phyloP scores from a whole-genome alignment of 1,284 basidiomycete species.

The Exsudoporus floridanus region DNA sequence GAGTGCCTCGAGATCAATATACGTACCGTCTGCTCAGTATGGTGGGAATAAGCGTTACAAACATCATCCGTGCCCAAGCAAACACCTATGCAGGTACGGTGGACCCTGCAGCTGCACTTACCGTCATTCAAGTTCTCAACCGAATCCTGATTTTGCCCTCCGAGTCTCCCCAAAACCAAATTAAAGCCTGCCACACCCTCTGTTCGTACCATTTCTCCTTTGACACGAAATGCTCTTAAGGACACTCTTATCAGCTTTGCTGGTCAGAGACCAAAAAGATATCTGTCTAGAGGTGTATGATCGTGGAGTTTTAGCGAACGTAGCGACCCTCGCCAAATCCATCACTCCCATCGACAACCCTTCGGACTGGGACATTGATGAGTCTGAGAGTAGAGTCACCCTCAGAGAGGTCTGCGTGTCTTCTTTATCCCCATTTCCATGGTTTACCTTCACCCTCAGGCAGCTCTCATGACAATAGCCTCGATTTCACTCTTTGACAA shows the following conservation, averaged over 20 bases:
- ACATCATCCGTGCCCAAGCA: conserved; percentile 51
- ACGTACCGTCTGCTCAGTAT: background rate
- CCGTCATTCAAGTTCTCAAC: conserved; percentile 63
- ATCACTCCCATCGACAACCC: conserved; percentile 49
- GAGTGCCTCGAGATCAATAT: conserved; percentile 12
- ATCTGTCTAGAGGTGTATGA: conserved; percentile 66
- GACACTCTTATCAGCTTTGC: conserved; percentile 49
- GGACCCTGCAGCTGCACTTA: conserved; percentile 49
- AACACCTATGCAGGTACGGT: conserved; percentile 29
- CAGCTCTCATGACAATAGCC: conserved; percentile 67
- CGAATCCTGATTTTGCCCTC: conserved; percentile 48
- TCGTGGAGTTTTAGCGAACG: conserved; percentile 54
- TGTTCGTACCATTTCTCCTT: conserved; percentile 43
- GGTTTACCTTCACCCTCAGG: conserved; percentile 42
- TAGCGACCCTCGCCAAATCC: conserved; percentile 48
- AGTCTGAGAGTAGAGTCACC: conserved; percentile 56
- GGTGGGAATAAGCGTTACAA: conserved; percentile 46
- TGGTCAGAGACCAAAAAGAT: conserved; percentile 68
- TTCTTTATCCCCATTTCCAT: background rate
- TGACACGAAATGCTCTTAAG: background rate
- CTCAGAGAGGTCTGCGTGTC: conserved; percentile 60
- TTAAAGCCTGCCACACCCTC: conserved; percentile 69
- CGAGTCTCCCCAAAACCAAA: conserved; percentile 45
- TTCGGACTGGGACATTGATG: conserved; percentile 55
- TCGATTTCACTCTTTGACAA: conserved; percentile 69